Evolutionary conservation across 192 early-diverging fungal genomes (phyloP), one percentile per base, ranked within the genome.

Genomic region (Umbelopsis ramanniana): DNA sequence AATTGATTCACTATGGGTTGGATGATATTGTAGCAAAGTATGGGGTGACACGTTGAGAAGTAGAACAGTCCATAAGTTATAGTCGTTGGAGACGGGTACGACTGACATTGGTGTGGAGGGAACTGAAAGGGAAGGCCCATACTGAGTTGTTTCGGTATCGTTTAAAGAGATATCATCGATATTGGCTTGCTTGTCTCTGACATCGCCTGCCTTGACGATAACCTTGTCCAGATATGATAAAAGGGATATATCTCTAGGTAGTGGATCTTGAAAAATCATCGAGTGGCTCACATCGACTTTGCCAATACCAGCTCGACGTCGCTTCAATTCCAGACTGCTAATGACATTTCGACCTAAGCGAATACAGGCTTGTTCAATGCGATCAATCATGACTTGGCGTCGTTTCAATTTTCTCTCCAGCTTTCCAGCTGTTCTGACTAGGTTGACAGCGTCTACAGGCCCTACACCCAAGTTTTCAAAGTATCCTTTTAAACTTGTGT

Each of bases 361-460:
- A 6, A 80, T 57, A 35, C 74, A 70, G 8, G 37, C 53, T 21
- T 45, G 68, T 45, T 80, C 78, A 7, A 80, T 26, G 35, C 69
- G 67, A 54, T 76, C 72, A 15, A 80, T 19, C 29, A n/a, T 22
- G 9, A 52, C 35, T 9, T 67, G 29, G 9, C 78, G 71, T 24
- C 68, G 53, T 38, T 76, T 71, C 9, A 80, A 47, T 22, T 52
- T 48, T 10, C 55, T 15, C 22, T 80, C 78, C 2, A 76, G 45
- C 21, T 80, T 68, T 14, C 67, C 54, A 0, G 66, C 78, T 19
- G 52, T 70, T 24, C 68, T 45, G 2, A 80, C 78, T 5, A 76
- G 11, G 2, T 53, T 76, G 9, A 80, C 74, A 7, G 71, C 52
- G 0, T 71, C 74, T 0, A 80, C 72, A 3, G 55, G 38, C 0